Conservation (phyloP, 208 protist species). For the Herpetomonas muscarum region DNA sequence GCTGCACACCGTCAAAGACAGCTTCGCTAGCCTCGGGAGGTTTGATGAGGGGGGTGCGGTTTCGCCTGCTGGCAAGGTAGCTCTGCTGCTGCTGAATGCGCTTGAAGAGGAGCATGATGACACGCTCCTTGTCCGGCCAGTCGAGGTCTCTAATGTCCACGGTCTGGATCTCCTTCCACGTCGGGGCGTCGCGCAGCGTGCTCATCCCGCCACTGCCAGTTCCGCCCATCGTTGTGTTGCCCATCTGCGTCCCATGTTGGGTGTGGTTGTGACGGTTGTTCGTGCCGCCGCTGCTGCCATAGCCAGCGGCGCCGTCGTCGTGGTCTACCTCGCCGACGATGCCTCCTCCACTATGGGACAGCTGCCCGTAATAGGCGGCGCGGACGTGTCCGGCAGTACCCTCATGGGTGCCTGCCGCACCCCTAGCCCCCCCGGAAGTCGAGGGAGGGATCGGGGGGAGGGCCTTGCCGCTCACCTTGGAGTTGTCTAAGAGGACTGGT, state of each 20-base stretch:
- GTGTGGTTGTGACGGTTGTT: too few relatives aligned
- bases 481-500: slow-evolving; percentile 14
- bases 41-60: not conserved
- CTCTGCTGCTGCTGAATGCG: slow-evolving; percentile 41
- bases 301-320: too few relatives aligned
- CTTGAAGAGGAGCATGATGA: slow-evolving; percentile 79
- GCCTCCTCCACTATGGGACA: too few relatives aligned
- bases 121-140: slow-evolving; percentile 89
- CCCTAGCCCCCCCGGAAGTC: not conserved
- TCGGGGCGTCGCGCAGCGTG: slow-evolving; percentile 39
- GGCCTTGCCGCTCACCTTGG: slow-evolving; percentile 10
- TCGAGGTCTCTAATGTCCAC: slow-evolving; percentile 74
- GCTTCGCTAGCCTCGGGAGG: not conserved
- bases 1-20: not conserved
- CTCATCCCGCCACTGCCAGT: slow-evolving; percentile 1
- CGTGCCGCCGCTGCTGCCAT: too few relatives aligned
- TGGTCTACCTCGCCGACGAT: too few relatives aligned
- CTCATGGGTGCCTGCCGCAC: not conserved
- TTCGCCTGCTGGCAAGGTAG: not conserved
- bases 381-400: too few relatives aligned
- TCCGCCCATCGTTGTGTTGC: slow-evolving; percentile 1
- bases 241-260: not conserved
- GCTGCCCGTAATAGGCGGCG: too few relatives aligned
- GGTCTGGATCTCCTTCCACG: slow-evolving; percentile 43
- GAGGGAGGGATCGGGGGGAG: slow-evolving; percentile 14